These are phyloP conservation scores for Lipomyces kockii DNA, from an alignment of 805 yeast species.

Conservation along the genomic window DNA sequence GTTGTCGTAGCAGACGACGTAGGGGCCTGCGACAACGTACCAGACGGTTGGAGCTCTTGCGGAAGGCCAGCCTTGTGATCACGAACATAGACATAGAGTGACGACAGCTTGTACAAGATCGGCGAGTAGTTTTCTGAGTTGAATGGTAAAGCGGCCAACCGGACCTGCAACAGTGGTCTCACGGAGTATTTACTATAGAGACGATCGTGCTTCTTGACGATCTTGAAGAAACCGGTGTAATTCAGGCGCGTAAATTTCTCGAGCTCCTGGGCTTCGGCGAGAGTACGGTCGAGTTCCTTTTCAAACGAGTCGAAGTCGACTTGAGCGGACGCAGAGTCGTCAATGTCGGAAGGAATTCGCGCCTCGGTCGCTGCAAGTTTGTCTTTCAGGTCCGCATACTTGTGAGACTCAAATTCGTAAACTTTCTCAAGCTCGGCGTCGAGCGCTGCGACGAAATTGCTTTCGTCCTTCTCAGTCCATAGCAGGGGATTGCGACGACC, in stretches of 20 bases:
- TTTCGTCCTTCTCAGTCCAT: constrained; percentile 84
- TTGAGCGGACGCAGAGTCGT: constrained; percentile 37
- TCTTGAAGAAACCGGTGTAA: constrained; percentile 92
- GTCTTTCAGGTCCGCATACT: constrained; percentile 70
- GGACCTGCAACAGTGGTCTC: constrained; percentile 82
- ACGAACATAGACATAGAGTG: constrained; percentile 78
- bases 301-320: constrained; percentile 64
- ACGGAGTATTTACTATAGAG: constrained; percentile 88
- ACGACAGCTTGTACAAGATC: constrained; percentile 73
- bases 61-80: constrained; percentile 56
- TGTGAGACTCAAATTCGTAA: constrained; percentile 77
- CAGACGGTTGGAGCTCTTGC: constrained; percentile 24
- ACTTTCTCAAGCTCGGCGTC: constrained; percentile 92
- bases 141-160: constrained; percentile 86
- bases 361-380: constrained; percentile 71
- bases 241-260: constrained; percentile 90
- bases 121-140: constrained; percentile 96
- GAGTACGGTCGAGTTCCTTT: constrained; percentile 68
- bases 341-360: constrained; percentile 40
- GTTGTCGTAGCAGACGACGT: constrained; percentile 37
- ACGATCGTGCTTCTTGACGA: constrained; percentile 95
- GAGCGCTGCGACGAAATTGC: constrained; percentile 71
- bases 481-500: constrained; percentile 47
- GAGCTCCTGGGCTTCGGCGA: constrained; percentile 78
- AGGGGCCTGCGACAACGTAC: constrained; percentile 29